Conservation (phyloP, 352 stramenopile species). For the Pythium oligandrum region DNA sequence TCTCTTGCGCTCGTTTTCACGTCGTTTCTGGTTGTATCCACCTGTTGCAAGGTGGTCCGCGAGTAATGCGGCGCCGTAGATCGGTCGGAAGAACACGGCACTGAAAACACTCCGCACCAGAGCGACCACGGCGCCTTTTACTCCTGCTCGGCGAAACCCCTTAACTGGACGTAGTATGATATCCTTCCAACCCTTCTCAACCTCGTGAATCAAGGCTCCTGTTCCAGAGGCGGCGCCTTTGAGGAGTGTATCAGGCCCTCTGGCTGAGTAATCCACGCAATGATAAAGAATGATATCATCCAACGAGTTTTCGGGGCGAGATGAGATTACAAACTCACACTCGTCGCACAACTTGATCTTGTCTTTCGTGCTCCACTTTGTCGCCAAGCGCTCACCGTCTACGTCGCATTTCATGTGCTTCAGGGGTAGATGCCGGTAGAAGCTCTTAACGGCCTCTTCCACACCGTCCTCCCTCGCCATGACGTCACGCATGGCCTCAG, state of each 20-base stretch:
- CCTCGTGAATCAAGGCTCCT: slow-evolving; percentile 56
- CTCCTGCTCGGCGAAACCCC: slow-evolving; percentile 53
- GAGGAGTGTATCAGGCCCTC: slow-evolving; percentile 47
- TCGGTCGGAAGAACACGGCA: slow-evolving; percentile 43
- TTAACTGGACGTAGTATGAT: slow-evolving; percentile 50
- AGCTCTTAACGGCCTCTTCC: slow-evolving; percentile 68
- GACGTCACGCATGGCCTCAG: slow-evolving; percentile 38
- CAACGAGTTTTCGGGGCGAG: slow-evolving; percentile 35
- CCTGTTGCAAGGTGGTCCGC: slow-evolving; percentile 60
- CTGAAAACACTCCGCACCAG: slow-evolving; percentile 42
- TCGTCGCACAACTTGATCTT: slow-evolving; percentile 46
- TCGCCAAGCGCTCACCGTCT: slow-evolving; percentile 34
- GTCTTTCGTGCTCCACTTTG: slow-evolving; percentile 49
- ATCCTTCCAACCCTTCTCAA: slow-evolving; percentile 52
- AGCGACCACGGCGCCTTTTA: slow-evolving; percentile 52
- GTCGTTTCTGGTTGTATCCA: slow-evolving; percentile 45
- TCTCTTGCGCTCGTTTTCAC: slow-evolving; percentile 36
- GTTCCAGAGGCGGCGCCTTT: slow-evolving; percentile 44
- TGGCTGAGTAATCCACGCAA: slow-evolving; percentile 53
- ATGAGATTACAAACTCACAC: slow-evolving; percentile 48
- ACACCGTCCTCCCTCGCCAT: slow-evolving; percentile 87
- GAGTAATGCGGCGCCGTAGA: slow-evolving; percentile 54
- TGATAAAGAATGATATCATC: slow-evolving; percentile 53
- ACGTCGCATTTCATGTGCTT: slow-evolving; percentile 87
- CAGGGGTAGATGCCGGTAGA: slow-evolving; percentile 82